Percentiles rank a stretch among this genome's conserved stretches.
Evolutionary conservation across 2,329 filamentous ascomycete genomes (phyloP).

Genomic region (Alternaria gaisen): DNA sequence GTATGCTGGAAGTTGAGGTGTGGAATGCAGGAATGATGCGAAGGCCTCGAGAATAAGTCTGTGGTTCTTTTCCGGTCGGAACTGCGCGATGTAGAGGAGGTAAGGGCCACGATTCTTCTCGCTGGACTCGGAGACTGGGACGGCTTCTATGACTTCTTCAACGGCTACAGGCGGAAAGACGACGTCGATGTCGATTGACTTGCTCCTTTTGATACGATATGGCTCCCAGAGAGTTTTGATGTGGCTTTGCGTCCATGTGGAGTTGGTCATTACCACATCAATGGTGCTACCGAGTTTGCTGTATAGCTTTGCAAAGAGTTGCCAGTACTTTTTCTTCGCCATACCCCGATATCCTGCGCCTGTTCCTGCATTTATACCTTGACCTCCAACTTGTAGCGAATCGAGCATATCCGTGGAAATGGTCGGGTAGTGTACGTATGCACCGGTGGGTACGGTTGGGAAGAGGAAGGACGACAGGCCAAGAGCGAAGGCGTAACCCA

Average conservation of each 20-base stretch:
- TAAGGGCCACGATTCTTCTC: conserved; percentile 75
- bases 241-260: conserved; percentile 84
- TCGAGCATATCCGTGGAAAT: conserved; percentile 98
- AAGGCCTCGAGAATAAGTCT: conserved; percentile 86
- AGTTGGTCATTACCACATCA: conserved; percentile 98
- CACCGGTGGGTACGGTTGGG: conserved; percentile 79
- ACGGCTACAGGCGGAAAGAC: conserved; percentile 95
- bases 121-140: conserved; percentile 74
- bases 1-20: conserved; percentile 51
- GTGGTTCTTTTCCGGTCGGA: conserved; percentile 97
- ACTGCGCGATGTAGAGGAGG: conserved; percentile 94
- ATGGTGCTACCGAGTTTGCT: conserved; percentile 82
- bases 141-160: conserved; percentile 77
- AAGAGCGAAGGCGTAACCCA: conserved; percentile 94
- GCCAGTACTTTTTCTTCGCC: conserved; percentile 85
- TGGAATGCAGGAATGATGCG: conserved; percentile 69
- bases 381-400: conserved; percentile 68
- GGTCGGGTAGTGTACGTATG: conserved; percentile 97
- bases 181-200: conserved; percentile 69
- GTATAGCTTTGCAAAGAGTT: conserved; percentile 82
- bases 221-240: conserved; percentile 80
- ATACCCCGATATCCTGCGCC: conserved; percentile 75
- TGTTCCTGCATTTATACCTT: conserved; percentile 83
- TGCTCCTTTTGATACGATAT: conserved; percentile 53
- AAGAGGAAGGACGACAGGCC: conserved; percentile 86